Evolutionary conservation across 495 filamentous ascomycete species (phyloP), one percentile per base, ranked within the genome.

Genomic region (Cercophora scortea): DNA sequence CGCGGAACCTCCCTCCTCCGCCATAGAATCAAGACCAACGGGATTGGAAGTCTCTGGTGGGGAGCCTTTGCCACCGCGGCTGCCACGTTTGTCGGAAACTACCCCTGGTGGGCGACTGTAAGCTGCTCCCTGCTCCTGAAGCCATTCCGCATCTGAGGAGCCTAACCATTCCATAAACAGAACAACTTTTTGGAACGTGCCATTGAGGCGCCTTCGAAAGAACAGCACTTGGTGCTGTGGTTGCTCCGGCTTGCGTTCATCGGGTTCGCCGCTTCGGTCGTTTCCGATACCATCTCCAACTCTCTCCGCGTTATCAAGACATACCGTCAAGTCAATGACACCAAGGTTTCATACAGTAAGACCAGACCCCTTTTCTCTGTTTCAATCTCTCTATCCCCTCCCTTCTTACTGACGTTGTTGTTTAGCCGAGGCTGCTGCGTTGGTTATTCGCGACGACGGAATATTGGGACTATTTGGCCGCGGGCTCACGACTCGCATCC

Each of bases 91-190:
- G 65, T 66, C 2, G 65, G 65, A 4, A 55, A 68, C 36, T 68
- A 68, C 32, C 65, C 65, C 0, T 68, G 65, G 65, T 68, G 62
- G 50, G 63, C 65, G 1, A 68, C 65, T 19, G 63, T 63, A 50
- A 32, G 17, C n/a, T 25, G 25, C 5, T 25, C 25, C 2, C 25
- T 25, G 25, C 25, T 25, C 25, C 5, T 25, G 2, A 25, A 25
- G 25, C 25, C 25, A 25, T 25, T 25, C 2, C 25, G 25, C 25
- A 25, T 25, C 25, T 25, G 25, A 25, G 2, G 25, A 2, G 5
- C 2, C 36, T 38, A 13, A 38, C 36, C 9, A 38, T 13, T 13
- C 3, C 36, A 45, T 8, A 5, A 13, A 52, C 19, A 66, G 61
- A 62, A 66, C 41, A 64, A 68, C 40, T 58, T 54, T 25, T 44